Conservation (phyloP, 352 stramenopile species). For the Pythium phragmiticola region DNA sequence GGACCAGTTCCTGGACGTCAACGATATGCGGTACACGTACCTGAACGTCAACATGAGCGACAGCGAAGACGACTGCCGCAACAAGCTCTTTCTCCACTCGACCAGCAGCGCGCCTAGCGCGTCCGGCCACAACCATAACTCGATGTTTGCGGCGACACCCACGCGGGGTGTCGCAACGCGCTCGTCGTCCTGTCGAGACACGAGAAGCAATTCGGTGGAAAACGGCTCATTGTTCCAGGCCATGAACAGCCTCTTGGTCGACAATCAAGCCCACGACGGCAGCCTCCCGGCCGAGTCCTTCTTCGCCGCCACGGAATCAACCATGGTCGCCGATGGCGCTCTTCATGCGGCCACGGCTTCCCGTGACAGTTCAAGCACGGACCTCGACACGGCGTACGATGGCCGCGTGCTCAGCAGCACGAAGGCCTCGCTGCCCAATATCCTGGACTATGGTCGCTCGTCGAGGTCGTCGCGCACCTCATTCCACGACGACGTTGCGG, state of each 20-base stretch:
- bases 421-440: constrained; percentile 46
- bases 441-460: constrained; percentile 47
- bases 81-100: constrained; percentile 38
- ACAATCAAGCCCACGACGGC: neutral
- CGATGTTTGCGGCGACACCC: constrained; percentile 18
- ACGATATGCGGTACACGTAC: constrained; percentile 89
- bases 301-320: neutral
- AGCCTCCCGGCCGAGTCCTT: neutral
- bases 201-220: constrained; percentile 18
- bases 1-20: constrained; percentile 88
- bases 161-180: constrained; percentile 1
- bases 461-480: constrained; percentile 42
- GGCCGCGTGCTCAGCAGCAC: constrained; percentile 39
- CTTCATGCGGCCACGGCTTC: neutral
- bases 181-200: constrained; percentile 9
- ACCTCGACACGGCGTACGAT: constrained; percentile 20
- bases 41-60: constrained; percentile 83
- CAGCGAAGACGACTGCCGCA: constrained; percentile 38
- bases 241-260: neutral
- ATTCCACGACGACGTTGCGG: constrained; percentile 45
- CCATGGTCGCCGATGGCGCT: neutral
- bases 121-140: constrained; percentile 17
- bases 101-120: constrained; percentile 22
- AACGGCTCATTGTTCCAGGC: constrained; percentile 1
- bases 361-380: constrained; percentile 3